Base-by-base conservation (phyloP, 1,284 basidiomycete genomes). In the Flammula alnicola region DNA sequence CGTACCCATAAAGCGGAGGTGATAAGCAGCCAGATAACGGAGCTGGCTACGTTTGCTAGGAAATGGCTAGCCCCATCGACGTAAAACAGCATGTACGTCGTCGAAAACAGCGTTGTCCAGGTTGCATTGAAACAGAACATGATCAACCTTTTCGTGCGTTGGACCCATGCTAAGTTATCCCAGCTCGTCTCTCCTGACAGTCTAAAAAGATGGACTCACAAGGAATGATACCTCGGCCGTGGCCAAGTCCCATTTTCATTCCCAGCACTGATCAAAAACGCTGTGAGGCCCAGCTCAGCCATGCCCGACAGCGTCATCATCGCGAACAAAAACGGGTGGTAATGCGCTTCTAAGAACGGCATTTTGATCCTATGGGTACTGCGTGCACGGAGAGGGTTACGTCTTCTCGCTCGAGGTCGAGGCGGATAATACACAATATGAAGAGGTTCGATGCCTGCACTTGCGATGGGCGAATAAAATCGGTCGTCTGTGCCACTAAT, bases 41-140 rank as follows among this genome's bases (percentile, higher is more conserved):
- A 90, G 57, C 85, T 87, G 16, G 88, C 86, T 22, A 90, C 73
- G 61, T 80, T 83, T 10, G 87, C 88, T 29, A 91, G 74, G 31
- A 88, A 63, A 62, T 85, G 83, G 32, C 78, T 76, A 5, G 78
- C 79, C 33, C 84, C 83, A 44, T 83, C 81, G 30, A 86, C 67
- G 39, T 85, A 78, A 82, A 84, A 89, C 27, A 88, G 60, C 54
- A 88, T 72, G 60, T 89, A 91, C 27, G 81, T 80, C 4, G 78
- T 73, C 9, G 82, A 78, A 60, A 88, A 90, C 26, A 88, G 56
- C 1, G 79, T 73, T 16, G 88, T 89, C 88, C 88, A 91, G 17
- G 76, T 71, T 3, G 88, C 77, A 57, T 83, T 84, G 66, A 90
- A 86, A 57, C 84, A 75, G 49, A 85, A 77, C 42, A 88, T 64